Base-by-base conservation (phyloP, 2,329 filamentous ascomycete genomes). In the Xylariales sp. region DNA sequence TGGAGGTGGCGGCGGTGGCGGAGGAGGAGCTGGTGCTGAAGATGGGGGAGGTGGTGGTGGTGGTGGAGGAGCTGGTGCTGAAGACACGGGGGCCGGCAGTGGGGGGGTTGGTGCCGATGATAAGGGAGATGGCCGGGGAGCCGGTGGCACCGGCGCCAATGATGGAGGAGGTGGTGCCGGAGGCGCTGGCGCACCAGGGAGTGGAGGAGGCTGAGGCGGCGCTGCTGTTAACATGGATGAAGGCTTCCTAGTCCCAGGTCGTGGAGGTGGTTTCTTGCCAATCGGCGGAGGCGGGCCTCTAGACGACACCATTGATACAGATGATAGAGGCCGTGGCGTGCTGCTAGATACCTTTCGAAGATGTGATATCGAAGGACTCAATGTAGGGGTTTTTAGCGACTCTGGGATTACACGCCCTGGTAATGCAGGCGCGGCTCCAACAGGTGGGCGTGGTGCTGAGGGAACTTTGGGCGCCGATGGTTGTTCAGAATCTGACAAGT, bases 401-500 rank as follows among this genome's bases (percentile, higher is more conserved):
- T 73, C 68, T 39, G 75, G 80, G 16, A 83, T 83, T 58, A 89
- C 83, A 23, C 87, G 82, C 18, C 84, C 83, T 2, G 89, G 89
- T 43, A 89, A 81, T 6, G 84, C 82, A 55, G 91, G 90, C 41
- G 88, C 87, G 46, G 86, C 84, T 55, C 80, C 81, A 45, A 85
- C 81, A 9, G 92, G 90, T 54, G 87, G 86, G 73, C 82, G 85
- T n/a, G 90, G 89, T 12, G 87, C 86, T 54, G 81, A 78, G 14
- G 86, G 87, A 48, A 84, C 86, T 75, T 83, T 87, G 8, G 86
- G 88, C 45, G 81, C 84, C 50, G 84, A 85, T 28, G 77, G 67
- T 7, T 86, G 85, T 76, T 94, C 93, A n/a, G 92, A 89, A 77
- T 97, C 94, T 67, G 93, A 94, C 61, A 91, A 81, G 77, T 95